Base-by-base conservation (phyloP, 2,329 filamentous ascomycete genomes). In the Hypomyces perniciosus region DNA sequence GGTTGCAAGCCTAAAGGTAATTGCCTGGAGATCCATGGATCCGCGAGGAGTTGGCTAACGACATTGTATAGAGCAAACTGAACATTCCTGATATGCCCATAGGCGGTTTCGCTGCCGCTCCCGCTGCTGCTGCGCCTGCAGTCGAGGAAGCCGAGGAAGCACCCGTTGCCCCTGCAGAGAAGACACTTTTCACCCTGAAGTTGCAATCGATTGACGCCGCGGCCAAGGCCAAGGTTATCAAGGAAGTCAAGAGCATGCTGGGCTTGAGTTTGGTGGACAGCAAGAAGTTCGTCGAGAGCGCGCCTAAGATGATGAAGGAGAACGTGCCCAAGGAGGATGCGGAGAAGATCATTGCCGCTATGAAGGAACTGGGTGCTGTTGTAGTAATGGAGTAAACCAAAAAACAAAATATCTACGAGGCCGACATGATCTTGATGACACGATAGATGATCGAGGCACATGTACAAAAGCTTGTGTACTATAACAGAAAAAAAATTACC, bases 201-300 rank as follows among this genome's bases (percentile, higher is more conserved):
- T 84, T 99, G 57, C 80, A 88, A 71, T 86, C 86, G 34, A 95
- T 97, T 69, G 95, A 99, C 48, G 79, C 90, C 29, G 79, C 74
- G 46, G 77, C 92, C 58, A 99, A 99, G 80, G 90, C 95, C 64
- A 99, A 99, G 86, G 79, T 99, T 64, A 99, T 99, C 81, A 99
- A 99, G 83, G 93, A 99, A 78, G 81, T 99, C 77, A 99, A 99
- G 84, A 85, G 83, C 65, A 80, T 99, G 83, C 78, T 99, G 54
- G 93, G 93, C 40, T 75, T 99, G 67, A 95, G 88, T 69, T 80
- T 99, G 76, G 95, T 99, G 61, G 93, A 99, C 74, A 95, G 89
- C 76, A 99, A 99, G 86, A 99, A 99, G 79, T 99, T 99, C 66
- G 93, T 99, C 59, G 93, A 99, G 80, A 90, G 88, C 67, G 91